These are phyloP conservation scores for Pterulicium gracile DNA, from an alignment of 1,284 basidiomycete species.

Conservation along the genomic window DNA sequence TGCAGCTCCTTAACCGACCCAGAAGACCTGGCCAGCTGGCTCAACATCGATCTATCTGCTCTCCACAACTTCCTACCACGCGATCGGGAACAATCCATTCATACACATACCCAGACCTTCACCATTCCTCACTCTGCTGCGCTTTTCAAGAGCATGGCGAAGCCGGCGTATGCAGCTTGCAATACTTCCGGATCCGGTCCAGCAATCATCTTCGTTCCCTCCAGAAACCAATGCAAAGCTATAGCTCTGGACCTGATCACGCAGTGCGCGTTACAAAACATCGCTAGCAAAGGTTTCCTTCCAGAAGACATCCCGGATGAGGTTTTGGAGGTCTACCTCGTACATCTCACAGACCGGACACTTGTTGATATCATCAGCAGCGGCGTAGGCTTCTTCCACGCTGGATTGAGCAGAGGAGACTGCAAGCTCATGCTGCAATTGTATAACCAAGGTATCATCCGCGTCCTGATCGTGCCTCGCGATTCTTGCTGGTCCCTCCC, in stretches of 20 bases:
- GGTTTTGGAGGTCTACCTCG: slow-evolving; percentile 50
- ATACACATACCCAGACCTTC: slow-evolving; percentile 67
- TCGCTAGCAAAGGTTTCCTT: slow-evolving; percentile 65
- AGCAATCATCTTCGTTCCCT: slow-evolving; percentile 87
- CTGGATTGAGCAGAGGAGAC: slow-evolving; percentile 62
- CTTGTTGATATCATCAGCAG: slow-evolving; percentile 75
- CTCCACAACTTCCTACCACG: slow-evolving; percentile 76
- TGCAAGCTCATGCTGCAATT: slow-evolving; percentile 75
- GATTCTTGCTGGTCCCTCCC: slow-evolving; percentile 85
- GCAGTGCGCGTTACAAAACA: slow-evolving; percentile 71
- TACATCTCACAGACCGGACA: slow-evolving; percentile 51
- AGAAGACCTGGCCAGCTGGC: slow-evolving; percentile 74
- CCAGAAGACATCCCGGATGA: slow-evolving; percentile 41
- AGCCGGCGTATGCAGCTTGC: slow-evolving; percentile 75
- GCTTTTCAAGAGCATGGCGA: slow-evolving; percentile 87
- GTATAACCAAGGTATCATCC: slow-evolving; percentile 72
- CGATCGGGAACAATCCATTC: slow-evolving; percentile 76
- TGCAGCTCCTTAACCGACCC: slow-evolving; percentile 77
- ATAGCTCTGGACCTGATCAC: slow-evolving; percentile 84
- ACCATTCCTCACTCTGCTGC: slow-evolving; percentile 81
- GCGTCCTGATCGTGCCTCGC: slow-evolving; percentile 76
- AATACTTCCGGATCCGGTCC: slow-evolving; percentile 27
- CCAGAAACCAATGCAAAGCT: slow-evolving; percentile 66
- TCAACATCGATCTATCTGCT: slow-evolving; percentile 56
- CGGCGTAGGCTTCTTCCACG: slow-evolving; percentile 84